Evolutionary conservation across 2,329 filamentous ascomycete genomes (phyloP), one percentile per base, ranked within the genome.

Genomic region (Sarocladiaceae sp.): DNA sequence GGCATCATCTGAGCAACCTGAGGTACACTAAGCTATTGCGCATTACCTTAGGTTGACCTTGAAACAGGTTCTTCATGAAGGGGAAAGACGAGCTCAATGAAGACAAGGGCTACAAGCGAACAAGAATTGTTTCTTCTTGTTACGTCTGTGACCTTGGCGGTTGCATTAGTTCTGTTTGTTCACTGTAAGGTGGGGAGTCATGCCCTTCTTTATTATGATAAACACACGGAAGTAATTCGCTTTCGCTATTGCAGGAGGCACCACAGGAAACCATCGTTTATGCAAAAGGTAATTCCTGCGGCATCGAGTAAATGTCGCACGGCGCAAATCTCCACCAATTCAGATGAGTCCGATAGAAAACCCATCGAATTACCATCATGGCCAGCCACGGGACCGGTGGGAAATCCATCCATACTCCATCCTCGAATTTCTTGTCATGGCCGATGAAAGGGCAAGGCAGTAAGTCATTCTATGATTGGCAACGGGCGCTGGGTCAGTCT

Each of bases 261-360:
- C n/a, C 26, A 9, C 9, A 29, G 9, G 9, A 29, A 33, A 33
- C 11, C 9, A 19, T 40, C n/a, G 13, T 18, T 12, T 54, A 60
- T 3, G 54, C 62, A 55, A 66, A 65, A 2, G 58, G 61, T 24
- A 67, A 48, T 13, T 63, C 59, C 44, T 58, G 53, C 10, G 58
- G 61, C 13, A 50, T 48, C 12, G 56, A 56, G 9, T 51, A 34
- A 21, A 51, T 37, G 42, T 61, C 57, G 33, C 60, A 63, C 11
- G 56, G 53, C 1, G 59, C 54, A 47, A 63, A 64, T 39, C 59
- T 56, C 61, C 60, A 62, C 61, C 60, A 61, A 26, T 58, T 56
- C 44, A 61, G 58, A 44, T 64, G 53, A 47, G 53, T 60, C 10
- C 57, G 54, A 11, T 62, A 52, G 47, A 59, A 62, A 5, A 62